These are phyloP conservation scores for Pichia occidentalis DNA, from an alignment of 805 yeast genomes.

Conservation along the genomic window DNA sequence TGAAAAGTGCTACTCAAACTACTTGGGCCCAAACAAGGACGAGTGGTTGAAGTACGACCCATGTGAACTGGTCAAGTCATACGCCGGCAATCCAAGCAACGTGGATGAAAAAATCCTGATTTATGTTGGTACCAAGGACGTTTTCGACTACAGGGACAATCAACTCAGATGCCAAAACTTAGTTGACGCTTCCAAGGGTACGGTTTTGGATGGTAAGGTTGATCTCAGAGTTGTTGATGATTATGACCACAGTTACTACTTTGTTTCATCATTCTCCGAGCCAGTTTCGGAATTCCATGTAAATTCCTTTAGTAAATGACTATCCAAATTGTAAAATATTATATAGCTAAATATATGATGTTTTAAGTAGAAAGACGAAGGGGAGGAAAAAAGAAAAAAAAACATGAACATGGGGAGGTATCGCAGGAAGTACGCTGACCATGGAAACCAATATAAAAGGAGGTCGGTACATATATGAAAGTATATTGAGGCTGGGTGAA, in stretches of 20 bases:
- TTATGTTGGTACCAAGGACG: slow-evolving; percentile 76
- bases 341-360: not conserved
- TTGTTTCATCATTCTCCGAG: slow-evolving; percentile 69
- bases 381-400: too few species aligned
- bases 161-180: slow-evolving; percentile 77
- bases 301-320: slow-evolving; percentile 33
- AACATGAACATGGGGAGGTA: too few species aligned
- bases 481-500: too few species aligned
- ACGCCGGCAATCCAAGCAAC: slow-evolving; percentile 35
- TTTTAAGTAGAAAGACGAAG: not conserved
- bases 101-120: slow-evolving; percentile 56
- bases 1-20: slow-evolving; percentile 69
- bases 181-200: slow-evolving; percentile 49
- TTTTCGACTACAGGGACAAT: slow-evolving; percentile 43
- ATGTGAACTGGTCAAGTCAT: slow-evolving; percentile 52
- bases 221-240: slow-evolving; percentile 63
- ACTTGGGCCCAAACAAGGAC: slow-evolving; percentile 57
- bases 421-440: too few species aligned
- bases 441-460: too few species aligned
- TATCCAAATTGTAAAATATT: slow-evolving; percentile 1
- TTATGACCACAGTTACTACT: slow-evolving; percentile 88
- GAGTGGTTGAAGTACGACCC: slow-evolving; percentile 82
- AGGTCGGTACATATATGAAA: too few species aligned
- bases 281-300: slow-evolving; percentile 88
- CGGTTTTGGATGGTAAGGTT: slow-evolving; percentile 55